Percentiles rank a stretch among this genome's conserved stretches.
phyloP scores from a whole-genome alignment of 305 asterid species.

The Fraxinus sp. region DNA sequence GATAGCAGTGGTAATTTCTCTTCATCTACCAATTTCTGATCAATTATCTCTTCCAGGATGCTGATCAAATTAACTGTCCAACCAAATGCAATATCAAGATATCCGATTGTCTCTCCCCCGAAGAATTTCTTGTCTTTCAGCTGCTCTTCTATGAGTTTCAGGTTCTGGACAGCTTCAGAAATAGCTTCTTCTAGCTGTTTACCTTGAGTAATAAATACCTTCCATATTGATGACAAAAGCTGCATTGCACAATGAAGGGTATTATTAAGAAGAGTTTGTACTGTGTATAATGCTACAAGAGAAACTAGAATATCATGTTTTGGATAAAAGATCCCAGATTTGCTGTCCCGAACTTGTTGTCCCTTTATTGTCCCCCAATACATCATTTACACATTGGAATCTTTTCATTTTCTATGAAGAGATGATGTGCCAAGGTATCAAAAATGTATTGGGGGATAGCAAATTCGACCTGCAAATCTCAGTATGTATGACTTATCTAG shows the following conservation, averaged over 20 bases:
- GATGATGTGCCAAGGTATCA: neutral
- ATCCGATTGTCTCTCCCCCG: constrained; percentile 63
- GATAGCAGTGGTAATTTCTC: constrained; percentile 46
- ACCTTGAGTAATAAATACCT: constrained; percentile 36
- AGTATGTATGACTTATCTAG: neutral
- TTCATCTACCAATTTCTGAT: constrained; percentile 38
- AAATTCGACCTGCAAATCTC: too few species aligned
- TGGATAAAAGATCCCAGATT: neutral
- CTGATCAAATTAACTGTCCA: constrained; percentile 49
- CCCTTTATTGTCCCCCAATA: too few species aligned
- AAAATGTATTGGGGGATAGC: neutral
- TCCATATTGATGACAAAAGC: constrained; percentile 46
- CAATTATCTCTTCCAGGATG: constrained; percentile 48
- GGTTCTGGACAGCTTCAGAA: constrained; percentile 30
- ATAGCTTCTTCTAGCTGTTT: constrained; percentile 51
- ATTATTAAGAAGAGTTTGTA: too few species aligned
- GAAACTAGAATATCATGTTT: neutral
- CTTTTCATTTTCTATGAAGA: neutral
- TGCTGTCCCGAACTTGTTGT: neutral
- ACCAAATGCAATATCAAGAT: constrained; percentile 64
- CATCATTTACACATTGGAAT: too few species aligned
- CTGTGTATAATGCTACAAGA: too few species aligned
- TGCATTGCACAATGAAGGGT: constrained; percentile 25
- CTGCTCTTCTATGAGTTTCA: constrained; percentile 50
- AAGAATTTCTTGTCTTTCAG: constrained; percentile 59